A percentile compares a stretch with the other conserved stretches of the same genome.
These are phyloP conservation scores for Selenicereus undatus DNA, from an alignment of 148 eudicot genomes.

Conservation along the genomic window DNA sequence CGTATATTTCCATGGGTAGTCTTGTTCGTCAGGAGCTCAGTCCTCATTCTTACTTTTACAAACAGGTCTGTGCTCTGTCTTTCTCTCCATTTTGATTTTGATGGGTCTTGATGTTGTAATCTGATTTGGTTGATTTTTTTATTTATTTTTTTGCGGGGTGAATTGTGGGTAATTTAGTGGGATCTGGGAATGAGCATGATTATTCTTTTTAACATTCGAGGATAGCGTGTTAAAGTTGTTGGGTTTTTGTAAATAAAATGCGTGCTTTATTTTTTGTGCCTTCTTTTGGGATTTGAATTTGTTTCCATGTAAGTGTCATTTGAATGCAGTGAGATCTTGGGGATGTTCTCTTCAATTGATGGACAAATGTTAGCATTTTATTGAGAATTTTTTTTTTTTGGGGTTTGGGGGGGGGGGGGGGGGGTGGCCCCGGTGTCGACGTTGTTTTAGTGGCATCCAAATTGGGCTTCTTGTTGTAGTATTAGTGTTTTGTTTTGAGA, in stretches of 20 bases:
- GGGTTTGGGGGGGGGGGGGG: too few relatives aligned
- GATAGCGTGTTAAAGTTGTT: too few relatives aligned
- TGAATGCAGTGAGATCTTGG: too few relatives aligned
- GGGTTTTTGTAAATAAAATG: background rate
- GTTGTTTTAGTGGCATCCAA: background rate
- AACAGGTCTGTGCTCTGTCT: constrained; percentile 41
- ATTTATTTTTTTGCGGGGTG: too few relatives aligned
- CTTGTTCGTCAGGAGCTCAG: constrained; percentile 78
- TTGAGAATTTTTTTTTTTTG: too few relatives aligned
- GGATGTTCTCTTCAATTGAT: too few relatives aligned
- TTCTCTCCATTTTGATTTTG: background rate
- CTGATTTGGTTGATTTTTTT: background rate
- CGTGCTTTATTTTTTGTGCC: background rate
- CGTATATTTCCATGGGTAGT: constrained; percentile 72
- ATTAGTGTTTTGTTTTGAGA: too few relatives aligned
- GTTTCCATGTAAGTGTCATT: too few relatives aligned
- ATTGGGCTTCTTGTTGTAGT: too few relatives aligned
- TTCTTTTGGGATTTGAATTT: too few relatives aligned
- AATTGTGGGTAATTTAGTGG: background rate
- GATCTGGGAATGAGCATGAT: background rate
- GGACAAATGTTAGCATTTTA: too few relatives aligned
- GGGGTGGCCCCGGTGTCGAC: too few relatives aligned
- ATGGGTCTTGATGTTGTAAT: background rate
- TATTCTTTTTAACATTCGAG: background rate
- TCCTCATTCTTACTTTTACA: constrained; percentile 60